A percentile compares a stretch with the other conserved stretches of the same genome.
Evolutionary conservation across 495 filamentous ascomycete genomes (phyloP).

Genomic region (Podospora pseudopauciseta): DNA sequence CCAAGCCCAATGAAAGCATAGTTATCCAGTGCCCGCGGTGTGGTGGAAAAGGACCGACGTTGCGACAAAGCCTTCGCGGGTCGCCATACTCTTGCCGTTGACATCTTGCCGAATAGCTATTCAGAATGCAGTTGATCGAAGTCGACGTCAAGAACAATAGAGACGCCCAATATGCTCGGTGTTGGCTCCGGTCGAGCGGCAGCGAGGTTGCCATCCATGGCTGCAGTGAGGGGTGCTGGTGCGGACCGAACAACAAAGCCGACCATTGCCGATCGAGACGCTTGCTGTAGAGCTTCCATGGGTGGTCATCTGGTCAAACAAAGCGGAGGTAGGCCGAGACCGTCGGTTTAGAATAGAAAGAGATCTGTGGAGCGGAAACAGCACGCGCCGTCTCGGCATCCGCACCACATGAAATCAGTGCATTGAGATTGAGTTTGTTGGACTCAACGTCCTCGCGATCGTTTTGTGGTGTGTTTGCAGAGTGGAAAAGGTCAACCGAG

Average conservation of each 20-base stretch:
- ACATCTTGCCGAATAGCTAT: slow-evolving; percentile 30
- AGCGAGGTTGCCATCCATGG: not conserved
- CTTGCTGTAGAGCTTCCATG: slow-evolving; percentile 8
- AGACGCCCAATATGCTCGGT: not conserved
- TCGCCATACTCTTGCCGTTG: slow-evolving; percentile 28
- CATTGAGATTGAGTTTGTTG: not conserved
- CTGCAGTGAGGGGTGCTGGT: slow-evolving; percentile 6
- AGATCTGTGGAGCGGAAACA: slow-evolving; percentile 10
- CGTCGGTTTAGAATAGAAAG: not conserved
- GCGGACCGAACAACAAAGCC: slow-evolving; percentile 27
- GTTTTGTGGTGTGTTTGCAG: not conserved
- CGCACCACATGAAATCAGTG: no score
- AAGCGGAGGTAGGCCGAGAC: slow-evolving; percentile 3
- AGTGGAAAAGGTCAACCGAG: slow-evolving; percentile 2
- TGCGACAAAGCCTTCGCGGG: slow-evolving; percentile 24
- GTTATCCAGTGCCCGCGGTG: slow-evolving; percentile 52
- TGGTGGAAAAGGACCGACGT: slow-evolving; percentile 55
- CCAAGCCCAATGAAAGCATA: slow-evolving; percentile 86
- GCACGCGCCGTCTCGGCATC: not conserved
- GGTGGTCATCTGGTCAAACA: slow-evolving; percentile 15
- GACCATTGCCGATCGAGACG: slow-evolving; percentile 35
- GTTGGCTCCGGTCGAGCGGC: slow-evolving; percentile 14
- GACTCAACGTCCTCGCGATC: not conserved
- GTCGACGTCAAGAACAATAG: not conserved
- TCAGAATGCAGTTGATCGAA: slow-evolving; percentile 1